Conservation (phyloP, 208 protist genomes). For the Willaertia magna region DNA sequence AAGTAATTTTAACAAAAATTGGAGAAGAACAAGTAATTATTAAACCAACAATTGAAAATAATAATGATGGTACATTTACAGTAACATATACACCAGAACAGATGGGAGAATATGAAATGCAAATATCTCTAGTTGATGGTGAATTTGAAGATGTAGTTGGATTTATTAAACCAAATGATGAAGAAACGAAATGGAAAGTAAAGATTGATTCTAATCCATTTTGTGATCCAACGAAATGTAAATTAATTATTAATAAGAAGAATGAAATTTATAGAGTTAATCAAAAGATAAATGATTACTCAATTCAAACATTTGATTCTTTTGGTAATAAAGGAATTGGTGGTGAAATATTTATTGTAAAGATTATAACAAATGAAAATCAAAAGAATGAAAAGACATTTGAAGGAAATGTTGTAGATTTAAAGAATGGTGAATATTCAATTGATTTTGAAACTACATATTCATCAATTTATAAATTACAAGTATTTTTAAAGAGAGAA, state of each 20-base stretch:
- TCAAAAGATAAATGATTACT: neutral
- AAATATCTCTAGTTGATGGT: neutral
- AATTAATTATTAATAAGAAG: too few species aligned
- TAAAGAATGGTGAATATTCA: neutral
- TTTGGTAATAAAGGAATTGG: neutral
- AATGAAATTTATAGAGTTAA: neutral
- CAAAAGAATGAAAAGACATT: neutral
- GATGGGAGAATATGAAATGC: neutral
- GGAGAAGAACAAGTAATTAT: neutral
- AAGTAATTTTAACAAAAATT: neutral
- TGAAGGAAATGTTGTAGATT: neutral
- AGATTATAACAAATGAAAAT: neutral
- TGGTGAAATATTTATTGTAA: neutral
- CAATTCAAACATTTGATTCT: neutral
- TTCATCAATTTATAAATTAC: neutral
- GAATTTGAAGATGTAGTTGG: neutral
- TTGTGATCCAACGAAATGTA: neutral
- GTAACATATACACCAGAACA: neutral
- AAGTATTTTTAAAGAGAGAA: too few species aligned
- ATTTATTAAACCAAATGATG: neutral
- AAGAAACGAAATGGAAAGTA: neutral
- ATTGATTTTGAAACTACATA: neutral
- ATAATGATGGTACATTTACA: neutral
- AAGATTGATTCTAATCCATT: neutral
- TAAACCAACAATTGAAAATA: neutral